Evolutionary conservation across 2,329 filamentous ascomycete genomes (phyloP).

Genomic region (Blastomyces percursus): DNA sequence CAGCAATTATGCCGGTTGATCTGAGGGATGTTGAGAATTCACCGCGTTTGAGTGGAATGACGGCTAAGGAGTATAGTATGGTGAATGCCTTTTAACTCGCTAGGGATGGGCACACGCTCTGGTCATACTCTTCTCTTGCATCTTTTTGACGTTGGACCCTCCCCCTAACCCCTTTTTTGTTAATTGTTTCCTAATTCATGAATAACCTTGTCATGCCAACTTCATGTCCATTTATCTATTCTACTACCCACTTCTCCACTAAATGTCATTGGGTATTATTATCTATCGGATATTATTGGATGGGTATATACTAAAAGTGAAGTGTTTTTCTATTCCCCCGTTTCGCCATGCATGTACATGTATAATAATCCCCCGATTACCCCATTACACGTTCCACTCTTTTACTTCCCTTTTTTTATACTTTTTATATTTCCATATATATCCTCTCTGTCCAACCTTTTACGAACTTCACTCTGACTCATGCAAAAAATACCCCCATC

Average conservation of each 20-base stretch:
- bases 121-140: background rate
- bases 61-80: conserved; percentile 9
- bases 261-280: background rate
- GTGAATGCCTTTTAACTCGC: conserved; percentile 7
- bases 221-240: background rate
- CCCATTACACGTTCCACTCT: background rate
- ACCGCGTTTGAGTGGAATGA: background rate
- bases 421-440: background rate
- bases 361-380: background rate
- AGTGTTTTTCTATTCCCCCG: background rate
- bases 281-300: background rate
- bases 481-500: conserved; percentile 2
- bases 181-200: background rate
- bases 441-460: background rate
- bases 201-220: background rate
- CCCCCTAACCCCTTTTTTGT: background rate
- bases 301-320: conserved; percentile 1
- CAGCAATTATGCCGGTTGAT: background rate
- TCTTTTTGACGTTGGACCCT: background rate
- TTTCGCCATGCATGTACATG: background rate
- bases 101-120: background rate
- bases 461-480: background rate
- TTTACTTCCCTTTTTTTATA: background rate
- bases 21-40: conserved; percentile 2
- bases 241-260: background rate